Base-by-base conservation (phyloP, 2,329 filamentous ascomycete genomes). In the Calonectria leucothoes region DNA sequence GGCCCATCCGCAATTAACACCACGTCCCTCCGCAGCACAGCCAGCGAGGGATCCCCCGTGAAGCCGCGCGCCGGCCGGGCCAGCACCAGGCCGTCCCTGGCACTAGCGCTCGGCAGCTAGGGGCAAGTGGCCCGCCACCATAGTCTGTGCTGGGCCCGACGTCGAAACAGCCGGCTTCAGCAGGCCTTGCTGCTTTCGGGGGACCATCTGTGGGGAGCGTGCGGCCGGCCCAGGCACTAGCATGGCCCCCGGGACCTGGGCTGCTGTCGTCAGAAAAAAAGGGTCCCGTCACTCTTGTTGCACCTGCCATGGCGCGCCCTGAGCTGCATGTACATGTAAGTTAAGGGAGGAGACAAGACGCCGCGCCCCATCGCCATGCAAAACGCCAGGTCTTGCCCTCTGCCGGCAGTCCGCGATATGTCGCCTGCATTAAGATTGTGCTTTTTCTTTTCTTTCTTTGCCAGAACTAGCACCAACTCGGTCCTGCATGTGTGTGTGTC, bases 91-190 rank as follows among this genome's bases (percentile, higher is more conserved):
- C 27, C 31, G 49, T 42, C 51, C 65, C 65, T 59, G 65, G 67
- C 61, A 37, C 70, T 52, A 69, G 48, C 23, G 31, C 20, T 65
- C 70, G 70, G 70, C 70, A 72, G 57, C 70, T 72, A 72, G 65
- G 70, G 48, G 51, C 12, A 59, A 27, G 17, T 72, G 55, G 57
- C 65, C 57, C 70, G 65, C 57, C 57, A 65, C 45, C 10, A 65
- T 69, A 64, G 55, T 72, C 57, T 39, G 29, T 63, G 55, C 25
- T 65, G 37, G 70, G 65, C 57, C 67, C 71, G 71, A 66, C 51
- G 65, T 70, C 74, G 77, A 78, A 78, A 77, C 76, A 76, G 67
- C 57, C 64, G 75, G 77, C 65, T 71, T 68, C 70, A 31, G 64
- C 48, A 17, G 66, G 67, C 77, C 52, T 77, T 72, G 65, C 75